Evolutionary conservation across 2,329 filamentous ascomycete species (phyloP), one percentile per base, ranked within the genome.

Genomic region (Teratosphaeria gauchensis): DNA sequence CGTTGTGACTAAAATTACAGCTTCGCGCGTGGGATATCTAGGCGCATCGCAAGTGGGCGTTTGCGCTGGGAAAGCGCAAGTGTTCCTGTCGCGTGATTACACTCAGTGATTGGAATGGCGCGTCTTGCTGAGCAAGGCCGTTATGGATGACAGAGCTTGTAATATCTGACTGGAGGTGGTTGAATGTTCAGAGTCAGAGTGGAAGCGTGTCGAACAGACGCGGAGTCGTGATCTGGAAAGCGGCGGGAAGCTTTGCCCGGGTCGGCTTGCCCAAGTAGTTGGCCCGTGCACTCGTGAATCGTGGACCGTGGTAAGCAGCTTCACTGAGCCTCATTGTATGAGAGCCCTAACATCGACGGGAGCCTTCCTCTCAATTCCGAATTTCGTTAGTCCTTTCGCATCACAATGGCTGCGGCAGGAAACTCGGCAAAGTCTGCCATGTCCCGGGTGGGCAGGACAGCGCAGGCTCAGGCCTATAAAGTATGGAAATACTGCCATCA

Each of bases 391-490:
- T 16, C 14, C 30, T 8, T 21, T 19, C 21, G 46, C 35, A 9
- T 38, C 55, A 57, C 5, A 1, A 60, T 60, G 59, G 59, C 59
- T 24, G 51, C 35, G 28, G 42, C 59, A 55, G 59, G 56, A 11
- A 58, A 31, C 16, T 56, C 56, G 5, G 57, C 57, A 14, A 61
- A 59, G 53, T 52, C 53, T 51, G 59, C 57, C 11, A 38, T 57
- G 28, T 59, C 57, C 21, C 33, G 51, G 30, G 30, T 62, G 51
- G 60, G 60, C 30, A 14, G 56, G n/a, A 46, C 42, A 11, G 48
- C 58, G 7, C 60, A 60, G 51, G 60, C n/a, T 21, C 57, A 59
- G 56, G 33, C 55, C 2, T 62, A 62, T 52, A 30, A 59, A 32
- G 60, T 62, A 59, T 8, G 21, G 21, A 7, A 35, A 38, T 33